Evolutionary conservation across 2,329 filamentous ascomycete genomes (phyloP).

Genomic region (Cadophora sp.): DNA sequence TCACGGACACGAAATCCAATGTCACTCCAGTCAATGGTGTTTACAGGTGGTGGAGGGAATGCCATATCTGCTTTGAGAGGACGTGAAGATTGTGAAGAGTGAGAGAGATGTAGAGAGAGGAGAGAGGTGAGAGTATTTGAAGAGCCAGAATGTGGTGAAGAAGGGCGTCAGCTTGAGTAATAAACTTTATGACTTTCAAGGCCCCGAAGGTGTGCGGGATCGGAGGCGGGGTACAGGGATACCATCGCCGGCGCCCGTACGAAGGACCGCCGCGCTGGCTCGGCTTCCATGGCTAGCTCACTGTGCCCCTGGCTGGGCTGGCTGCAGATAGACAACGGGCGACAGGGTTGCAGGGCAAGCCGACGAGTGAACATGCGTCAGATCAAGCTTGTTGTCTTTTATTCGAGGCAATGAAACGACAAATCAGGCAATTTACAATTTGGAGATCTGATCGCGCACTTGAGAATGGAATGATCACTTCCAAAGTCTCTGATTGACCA

Average conservation of each 20-base stretch:
- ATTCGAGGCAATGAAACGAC: conserved; percentile 26
- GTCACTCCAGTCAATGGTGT: conserved; percentile 89
- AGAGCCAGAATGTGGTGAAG: not conserved
- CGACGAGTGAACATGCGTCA: conserved; percentile 1
- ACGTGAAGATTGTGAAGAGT: conserved; percentile 6
- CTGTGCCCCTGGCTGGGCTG: not conserved
- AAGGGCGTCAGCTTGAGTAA: conserved; percentile 1
- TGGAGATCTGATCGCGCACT: not conserved
- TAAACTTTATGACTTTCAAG: not conserved
- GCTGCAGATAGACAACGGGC: conserved; percentile 13
- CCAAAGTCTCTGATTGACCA: conserved; percentile 13
- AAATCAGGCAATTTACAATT: conserved; percentile 21
- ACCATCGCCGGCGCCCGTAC: not conserved
- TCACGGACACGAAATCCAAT: conserved; percentile 93
- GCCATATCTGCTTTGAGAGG: conserved; percentile 43
- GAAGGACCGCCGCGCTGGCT: not conserved
- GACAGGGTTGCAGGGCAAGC: not conserved
- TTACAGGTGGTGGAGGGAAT: conserved; percentile 80
- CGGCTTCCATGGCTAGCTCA: not conserved
- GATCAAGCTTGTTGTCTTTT: not conserved
- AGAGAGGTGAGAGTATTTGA: not conserved
- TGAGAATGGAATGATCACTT: conserved; percentile 6
- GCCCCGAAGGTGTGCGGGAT: not conserved
- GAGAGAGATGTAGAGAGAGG: not conserved
- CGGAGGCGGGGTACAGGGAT: conserved; percentile 9